Evolutionary conservation across 345 rosid genomes (phyloP), one percentile per base, ranked within the genome.

Genomic region (Rhodomyrtus tomentosa): DNA sequence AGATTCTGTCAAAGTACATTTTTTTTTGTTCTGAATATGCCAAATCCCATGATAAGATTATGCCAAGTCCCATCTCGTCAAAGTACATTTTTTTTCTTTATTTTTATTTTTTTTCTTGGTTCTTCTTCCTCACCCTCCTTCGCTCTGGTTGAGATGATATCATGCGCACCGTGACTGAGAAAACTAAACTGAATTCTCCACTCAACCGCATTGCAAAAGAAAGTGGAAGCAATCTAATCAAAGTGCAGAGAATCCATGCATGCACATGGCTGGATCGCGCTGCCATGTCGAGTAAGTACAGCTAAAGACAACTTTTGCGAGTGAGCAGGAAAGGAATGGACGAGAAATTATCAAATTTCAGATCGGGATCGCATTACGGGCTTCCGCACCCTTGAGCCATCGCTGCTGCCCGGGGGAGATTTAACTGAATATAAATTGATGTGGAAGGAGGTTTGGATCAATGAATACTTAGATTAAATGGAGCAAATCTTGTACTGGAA

Each of bases 211-310:
- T 53, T 48, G 32, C 16, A 84, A 7, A 42, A 83, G n/a, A 54
- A 48, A 83, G 24, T 15, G 80, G 32, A 55, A 73, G 5, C 48
- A 36, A 29, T 27, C 13, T 20, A 84, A n/a, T 6, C 52, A 87
- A 83, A 16, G 49, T 21, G 74, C 3, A 49, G 16, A 9, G 38
- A 24, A 58, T 54, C 11, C 83, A 50, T 53, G 50, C n/a, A n/a
- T n/a, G n/a, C n/a, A 95, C 16, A 98, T 96, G 40, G 98, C 95
- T 88, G 98, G 92, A 81, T 95, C 99, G 80, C 99, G 98, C 98
- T 94, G 90, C 90, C 86, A 84, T 1, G 50, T 14, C 51, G 7
- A 42, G 10, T n/a, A 6, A 29, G 76, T 49, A 21, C 55, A 82
- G 62, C 14, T n/a, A 29, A n/a, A 54, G 25, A 29, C 25, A 85